These are phyloP conservation scores for Penicillium sp. DNA, from an alignment of 2,329 filamentous ascomycete genomes.

Conservation along the genomic window DNA sequence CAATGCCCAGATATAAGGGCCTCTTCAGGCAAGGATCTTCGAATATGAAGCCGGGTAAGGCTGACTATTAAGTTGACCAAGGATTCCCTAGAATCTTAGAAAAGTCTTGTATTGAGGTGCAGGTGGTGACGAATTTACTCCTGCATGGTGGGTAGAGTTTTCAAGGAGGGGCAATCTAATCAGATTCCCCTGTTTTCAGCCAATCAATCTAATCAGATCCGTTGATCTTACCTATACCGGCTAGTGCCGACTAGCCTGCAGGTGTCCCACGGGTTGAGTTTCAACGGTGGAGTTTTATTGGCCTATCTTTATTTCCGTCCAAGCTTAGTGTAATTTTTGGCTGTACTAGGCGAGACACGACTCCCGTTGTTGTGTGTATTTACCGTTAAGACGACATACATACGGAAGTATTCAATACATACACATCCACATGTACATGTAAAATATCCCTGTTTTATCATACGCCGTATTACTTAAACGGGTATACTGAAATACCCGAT, in stretches of 20 bases:
- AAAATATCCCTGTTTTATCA: neutral
- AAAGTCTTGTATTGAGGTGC: neutral
- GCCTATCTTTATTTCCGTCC: neutral
- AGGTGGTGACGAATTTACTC: neutral
- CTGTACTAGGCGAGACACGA: neutral
- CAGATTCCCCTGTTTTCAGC: slow-evolving; percentile 3
- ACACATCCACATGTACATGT: neutral
- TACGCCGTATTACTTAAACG: neutral
- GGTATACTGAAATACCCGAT: neutral
- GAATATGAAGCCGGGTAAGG: neutral
- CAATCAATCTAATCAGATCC: slow-evolving; percentile 28
- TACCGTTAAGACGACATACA: neutral
- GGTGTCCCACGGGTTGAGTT: neutral
- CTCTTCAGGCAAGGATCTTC: neutral
- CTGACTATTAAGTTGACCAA: neutral
- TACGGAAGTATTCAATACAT: neutral
- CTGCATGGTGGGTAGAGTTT: slow-evolving; percentile 2
- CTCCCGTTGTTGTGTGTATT: neutral
- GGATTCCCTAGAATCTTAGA: neutral
- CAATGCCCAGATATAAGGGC: neutral
- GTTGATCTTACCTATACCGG: slow-evolving; percentile 13
- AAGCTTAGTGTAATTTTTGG: neutral
- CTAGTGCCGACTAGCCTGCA: neutral
- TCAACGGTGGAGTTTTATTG: neutral
- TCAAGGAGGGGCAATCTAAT: slow-evolving; percentile 11